Base-by-base conservation (phyloP, 768 basidiomycete species). In the Trametes villosa region DNA sequence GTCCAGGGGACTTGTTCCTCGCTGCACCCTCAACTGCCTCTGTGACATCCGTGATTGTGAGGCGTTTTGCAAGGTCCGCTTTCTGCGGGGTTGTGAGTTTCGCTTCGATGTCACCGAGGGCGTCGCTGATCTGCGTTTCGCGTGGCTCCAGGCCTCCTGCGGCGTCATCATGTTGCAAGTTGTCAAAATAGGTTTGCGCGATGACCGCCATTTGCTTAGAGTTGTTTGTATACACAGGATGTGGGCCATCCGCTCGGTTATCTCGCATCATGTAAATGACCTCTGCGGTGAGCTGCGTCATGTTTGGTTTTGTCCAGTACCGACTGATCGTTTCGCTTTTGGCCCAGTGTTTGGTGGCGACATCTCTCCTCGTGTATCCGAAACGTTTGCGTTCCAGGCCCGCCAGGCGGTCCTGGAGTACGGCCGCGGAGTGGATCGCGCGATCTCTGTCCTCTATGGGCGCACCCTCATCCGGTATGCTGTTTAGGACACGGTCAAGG, bases 1-100 rank as follows among this genome's bases (percentile, higher is more conserved):
- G 26, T 4, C 63, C 63, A 3, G 59, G 29, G 26, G 58, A 46
- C 7, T 27, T 54, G 15, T 44, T 42, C 18, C 45, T 50, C 27
- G 18, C 33, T 4, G 50, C 24, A 9, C n/a, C 30, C 4, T 30
- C n/a, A 1, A 60, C 26, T 5, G 57, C 45, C 4, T 49, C 38
- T 9, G 4, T 3, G 9, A 60, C 53, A 17, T 54, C 33, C 9
- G 17, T 20, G 3, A 5, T 27, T 12, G 45, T 46, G 9, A 46
- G 45, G 11, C 12, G 2, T 29, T 13, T 27, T 2, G 45, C 45
- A 11, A 46, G 26, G 2, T 46, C 6, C 6, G 45, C 45, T 46
- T 46, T 46, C 24, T 46, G 45, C 4, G 4, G 18, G 4, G 9
- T 44, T 9, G 22, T 44, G 18, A 20, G 11, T n/a, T 20, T 44